These are phyloP conservation scores for Tylopilus sp. DNA, from an alignment of 1,284 basidiomycete species.

Conservation along the genomic window DNA sequence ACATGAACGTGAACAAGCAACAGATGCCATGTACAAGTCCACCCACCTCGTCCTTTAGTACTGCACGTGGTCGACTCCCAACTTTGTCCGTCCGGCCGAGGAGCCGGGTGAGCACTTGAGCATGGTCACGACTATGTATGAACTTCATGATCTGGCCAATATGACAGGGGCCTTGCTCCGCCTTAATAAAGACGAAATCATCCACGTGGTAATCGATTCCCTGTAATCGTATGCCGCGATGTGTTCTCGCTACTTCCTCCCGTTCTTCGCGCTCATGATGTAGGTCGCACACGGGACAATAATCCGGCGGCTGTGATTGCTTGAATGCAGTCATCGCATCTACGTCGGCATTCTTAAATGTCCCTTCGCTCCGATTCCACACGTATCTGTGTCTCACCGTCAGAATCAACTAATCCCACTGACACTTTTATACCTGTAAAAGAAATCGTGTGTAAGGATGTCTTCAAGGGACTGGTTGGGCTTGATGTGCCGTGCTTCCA, in stretches of 20 bases:
- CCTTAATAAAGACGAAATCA: slow-evolving; percentile 66
- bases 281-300: slow-evolving; percentile 61
- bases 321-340: slow-evolving; percentile 27
- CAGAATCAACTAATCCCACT: slow-evolving; percentile 9
- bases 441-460: slow-evolving; percentile 58
- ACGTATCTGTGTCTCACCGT: slow-evolving; percentile 30
- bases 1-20: slow-evolving; percentile 5
- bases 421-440: slow-evolving; percentile 60
- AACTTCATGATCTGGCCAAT: slow-evolving; percentile 51
- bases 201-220: slow-evolving; percentile 61
- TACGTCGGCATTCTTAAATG: slow-evolving; percentile 32
- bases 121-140: slow-evolving; percentile 3
- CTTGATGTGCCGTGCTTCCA: slow-evolving; percentile 51
- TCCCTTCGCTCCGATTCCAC: slow-evolving; percentile 33
- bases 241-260: slow-evolving; percentile 33
- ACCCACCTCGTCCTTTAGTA: slow-evolving; percentile 53
- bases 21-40: neutral
- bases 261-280: slow-evolving; percentile 43
- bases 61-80: slow-evolving; percentile 34
- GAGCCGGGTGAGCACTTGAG: slow-evolving; percentile 37
- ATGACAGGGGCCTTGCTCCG: slow-evolving; percentile 46
- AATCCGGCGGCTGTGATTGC: slow-evolving; percentile 51
- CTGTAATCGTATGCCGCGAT: slow-evolving; percentile 53
- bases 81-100: slow-evolving; percentile 50
- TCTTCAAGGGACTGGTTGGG: slow-evolving; percentile 23